Evolutionary conservation across 495 filamentous ascomycete genomes (phyloP).

Genomic region (Penicillium mononematosum): DNA sequence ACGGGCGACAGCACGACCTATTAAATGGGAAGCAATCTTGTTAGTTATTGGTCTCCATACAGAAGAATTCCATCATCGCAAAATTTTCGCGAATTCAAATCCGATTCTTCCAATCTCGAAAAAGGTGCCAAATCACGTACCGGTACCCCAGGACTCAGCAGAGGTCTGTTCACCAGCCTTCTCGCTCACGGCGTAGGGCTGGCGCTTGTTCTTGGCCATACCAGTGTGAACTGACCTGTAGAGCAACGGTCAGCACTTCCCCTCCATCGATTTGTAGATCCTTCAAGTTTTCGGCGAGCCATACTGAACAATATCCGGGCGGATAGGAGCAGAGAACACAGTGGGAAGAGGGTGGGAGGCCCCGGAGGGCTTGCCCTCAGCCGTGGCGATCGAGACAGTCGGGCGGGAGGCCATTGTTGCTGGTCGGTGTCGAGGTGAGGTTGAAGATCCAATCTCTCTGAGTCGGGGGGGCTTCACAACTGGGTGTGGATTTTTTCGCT

Average conservation of each 20-base stretch:
- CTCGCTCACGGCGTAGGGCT: slow-evolving; percentile 99
- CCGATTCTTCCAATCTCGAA: slow-evolving; percentile 22
- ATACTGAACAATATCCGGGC: slow-evolving; percentile 97
- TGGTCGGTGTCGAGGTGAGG: slow-evolving; percentile 48
- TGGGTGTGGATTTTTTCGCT: slow-evolving; percentile 50
- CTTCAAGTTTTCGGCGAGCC: slow-evolving; percentile 24
- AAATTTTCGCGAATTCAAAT: slow-evolving; percentile 13
- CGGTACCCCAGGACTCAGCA: slow-evolving; percentile 99
- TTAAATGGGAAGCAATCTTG: slow-evolving; percentile 16
- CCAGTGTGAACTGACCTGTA: slow-evolving; percentile 85
- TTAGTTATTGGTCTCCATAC: slow-evolving; percentile 23
- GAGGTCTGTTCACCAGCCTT: slow-evolving; percentile 99
- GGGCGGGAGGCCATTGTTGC: slow-evolving; percentile 88
- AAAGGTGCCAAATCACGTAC: slow-evolving; percentile 56
- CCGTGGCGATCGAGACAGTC: slow-evolving; percentile 89
- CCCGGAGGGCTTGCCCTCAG: slow-evolving; percentile 86
- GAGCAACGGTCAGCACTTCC: slow-evolving; percentile 39
- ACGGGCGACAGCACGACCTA: slow-evolving; percentile 99
- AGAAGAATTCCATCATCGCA: slow-evolving; percentile 5
- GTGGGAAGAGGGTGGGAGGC: slow-evolving; percentile 84
- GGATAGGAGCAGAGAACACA: slow-evolving; percentile 95
- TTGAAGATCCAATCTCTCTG: slow-evolving; percentile 43
- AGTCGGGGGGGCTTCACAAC: slow-evolving; percentile 26
- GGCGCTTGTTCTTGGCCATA: slow-evolving; percentile 99
- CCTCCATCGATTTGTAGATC: slow-evolving; percentile 17